Evolutionary conservation across 148 eudicot genomes (phyloP), one percentile per base, ranked within the genome.

Genomic region (Talinum fruticosum): DNA sequence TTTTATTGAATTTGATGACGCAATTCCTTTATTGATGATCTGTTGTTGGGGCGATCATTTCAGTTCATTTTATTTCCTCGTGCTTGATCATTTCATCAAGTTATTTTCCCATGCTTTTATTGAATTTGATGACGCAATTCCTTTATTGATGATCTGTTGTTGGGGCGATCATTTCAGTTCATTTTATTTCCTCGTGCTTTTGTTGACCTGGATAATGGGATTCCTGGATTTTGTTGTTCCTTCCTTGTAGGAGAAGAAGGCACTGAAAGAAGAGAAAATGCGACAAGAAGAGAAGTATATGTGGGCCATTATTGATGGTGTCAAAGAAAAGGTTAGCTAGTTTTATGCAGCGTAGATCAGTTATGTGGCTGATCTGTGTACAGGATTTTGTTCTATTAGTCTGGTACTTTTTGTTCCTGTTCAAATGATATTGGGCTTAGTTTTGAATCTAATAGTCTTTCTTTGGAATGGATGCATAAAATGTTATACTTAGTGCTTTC

Each of bases 271-370:
- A 83, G 99, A 93, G 79, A 96, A 96, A 76, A 30, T 89, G 85
- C 89, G 90, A 80, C 90, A 79, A 84, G 99, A 93, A 85, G 99
- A 96, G 80, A 96, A 96, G 82, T 96, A 91, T 81, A 96, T 93
- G 98, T 96, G 97, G 97, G 99, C 99, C 71, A 77, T 90, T 68
- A 87, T 96, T 62, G 96, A 93, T 82, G 99, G 97, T 72, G 93
- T 93, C 72, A 93, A 88, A 88, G 99, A 96, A 87, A 96, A 91
- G 99, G 99, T 96, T 73, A 68, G 28, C 54, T 72, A 32, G 8
- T 35, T 5, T 66, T 72, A 51, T 51, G 53, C 44, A 32, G 12
- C 36, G 29, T 51, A 21, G 14, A 67, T 35, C n/a, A 23, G 26
- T 32, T 67, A 67, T 41, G 18, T 67, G 80, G 13, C 16, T 59